Evolutionary conservation across 1,284 basidiomycete species (phyloP).

Genomic region (Ganoderma lucidum): DNA sequence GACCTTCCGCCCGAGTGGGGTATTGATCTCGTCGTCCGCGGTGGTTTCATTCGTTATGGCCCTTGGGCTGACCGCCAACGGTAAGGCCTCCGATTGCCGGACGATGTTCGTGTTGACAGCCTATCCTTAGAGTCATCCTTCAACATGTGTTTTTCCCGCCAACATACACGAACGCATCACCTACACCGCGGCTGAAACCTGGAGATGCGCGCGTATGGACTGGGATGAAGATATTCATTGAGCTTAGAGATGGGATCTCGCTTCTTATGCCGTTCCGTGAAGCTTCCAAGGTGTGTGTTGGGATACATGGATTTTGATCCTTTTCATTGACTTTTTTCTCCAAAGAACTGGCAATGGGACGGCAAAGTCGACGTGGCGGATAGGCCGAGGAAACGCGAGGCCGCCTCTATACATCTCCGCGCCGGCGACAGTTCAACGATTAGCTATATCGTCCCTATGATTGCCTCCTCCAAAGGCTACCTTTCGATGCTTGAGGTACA

Average conservation of each 20-base stretch:
- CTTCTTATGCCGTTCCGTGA: constrained; percentile 89
- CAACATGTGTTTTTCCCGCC: constrained; percentile 87
- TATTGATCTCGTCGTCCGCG: constrained; percentile 80
- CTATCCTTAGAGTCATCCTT: constrained; percentile 64
- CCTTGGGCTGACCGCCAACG: constrained; percentile 95
- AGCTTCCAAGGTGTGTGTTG: constrained; percentile 69
- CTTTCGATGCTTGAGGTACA: constrained; percentile 82
- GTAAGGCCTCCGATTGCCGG: constrained; percentile 41
- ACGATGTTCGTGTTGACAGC: not conserved
- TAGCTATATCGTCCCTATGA: constrained; percentile 84
- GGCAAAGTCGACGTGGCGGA: constrained; percentile 56
- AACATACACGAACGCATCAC: constrained; percentile 70
- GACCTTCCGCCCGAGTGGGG: constrained; percentile 93
- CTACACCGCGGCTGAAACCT: constrained; percentile 65
- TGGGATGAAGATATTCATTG: constrained; percentile 79
- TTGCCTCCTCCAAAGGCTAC: constrained; percentile 77
- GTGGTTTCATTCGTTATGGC: constrained; percentile 83
- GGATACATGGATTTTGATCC: not conserved
- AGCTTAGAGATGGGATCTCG: constrained; percentile 79
- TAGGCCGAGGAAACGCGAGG: constrained; percentile 64
- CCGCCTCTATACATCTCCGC: constrained; percentile 76
- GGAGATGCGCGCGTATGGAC: constrained; percentile 88
- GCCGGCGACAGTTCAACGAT: constrained; percentile 86
- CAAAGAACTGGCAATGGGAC: constrained; percentile 88
- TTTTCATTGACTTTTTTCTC: not conserved